These are phyloP conservation scores for Petasospora rhodanensis DNA, from an alignment of 1,139 yeast genomes.

Conservation along the genomic window DNA sequence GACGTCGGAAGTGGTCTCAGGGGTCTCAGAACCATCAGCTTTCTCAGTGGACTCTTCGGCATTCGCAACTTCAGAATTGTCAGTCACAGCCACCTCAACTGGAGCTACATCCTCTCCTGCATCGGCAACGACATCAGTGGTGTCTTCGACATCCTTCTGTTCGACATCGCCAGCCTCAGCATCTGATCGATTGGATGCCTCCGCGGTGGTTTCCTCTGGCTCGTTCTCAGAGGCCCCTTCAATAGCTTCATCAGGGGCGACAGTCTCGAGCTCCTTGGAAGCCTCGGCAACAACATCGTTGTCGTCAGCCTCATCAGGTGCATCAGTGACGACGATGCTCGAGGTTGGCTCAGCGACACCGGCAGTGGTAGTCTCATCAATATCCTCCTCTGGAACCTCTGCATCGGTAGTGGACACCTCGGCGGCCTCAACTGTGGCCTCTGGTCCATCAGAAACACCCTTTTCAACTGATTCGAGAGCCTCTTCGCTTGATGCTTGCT, in stretches of 20 bases:
- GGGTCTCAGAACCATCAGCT: too few relatives aligned
- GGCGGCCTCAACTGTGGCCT: too few relatives aligned
- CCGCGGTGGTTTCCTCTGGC: not conserved
- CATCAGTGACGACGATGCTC: too few relatives aligned
- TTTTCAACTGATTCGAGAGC: not conserved
- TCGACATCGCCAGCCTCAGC: not conserved
- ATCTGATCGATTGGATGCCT: too few relatives aligned
- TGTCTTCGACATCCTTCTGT: constrained; percentile 1
- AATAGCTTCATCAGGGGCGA: not conserved
- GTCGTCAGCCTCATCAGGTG: not conserved
- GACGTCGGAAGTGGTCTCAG: too few relatives aligned
- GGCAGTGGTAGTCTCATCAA: too few relatives aligned
- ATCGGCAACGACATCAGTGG: not conserved
- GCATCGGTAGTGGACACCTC: too few relatives aligned
- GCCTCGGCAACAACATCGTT: not conserved
- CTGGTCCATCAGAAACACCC: too few relatives aligned
- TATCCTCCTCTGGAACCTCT: too few relatives aligned
- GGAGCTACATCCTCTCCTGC: not conserved
- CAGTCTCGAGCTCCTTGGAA: not conserved
- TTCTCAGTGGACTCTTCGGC: too few relatives aligned
- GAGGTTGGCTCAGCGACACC: too few relatives aligned
- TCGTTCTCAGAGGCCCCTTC: not conserved
- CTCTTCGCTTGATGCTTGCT: not conserved
- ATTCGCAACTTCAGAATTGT: not conserved
- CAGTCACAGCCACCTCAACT: not conserved